Conservation (phyloP, 352 stramenopile genomes). For the Blastocystis sp. region DNA sequence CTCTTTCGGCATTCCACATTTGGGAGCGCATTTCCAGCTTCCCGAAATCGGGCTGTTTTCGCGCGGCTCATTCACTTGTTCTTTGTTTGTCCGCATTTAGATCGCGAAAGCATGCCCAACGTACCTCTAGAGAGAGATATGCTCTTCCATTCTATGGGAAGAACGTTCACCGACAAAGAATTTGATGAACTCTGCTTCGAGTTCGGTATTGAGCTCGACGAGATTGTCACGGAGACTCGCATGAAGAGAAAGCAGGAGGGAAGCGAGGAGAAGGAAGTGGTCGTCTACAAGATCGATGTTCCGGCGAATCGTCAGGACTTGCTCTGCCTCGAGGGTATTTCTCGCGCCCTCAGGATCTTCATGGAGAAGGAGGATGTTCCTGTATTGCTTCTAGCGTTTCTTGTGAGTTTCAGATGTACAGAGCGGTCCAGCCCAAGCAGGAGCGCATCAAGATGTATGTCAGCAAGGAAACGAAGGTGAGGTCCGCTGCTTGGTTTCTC, state of each 20-base stretch:
- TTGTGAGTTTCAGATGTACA: slow-evolving; percentile 18
- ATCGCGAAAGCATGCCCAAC: slow-evolving; percentile 88
- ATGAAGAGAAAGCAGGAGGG: slow-evolving; percentile 78
- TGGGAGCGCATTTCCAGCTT: neutral
- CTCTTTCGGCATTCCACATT: neutral
- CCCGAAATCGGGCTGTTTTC: neutral
- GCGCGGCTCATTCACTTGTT: neutral
- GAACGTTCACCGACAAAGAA: slow-evolving; percentile 95
- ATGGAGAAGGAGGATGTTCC: slow-evolving; percentile 91
- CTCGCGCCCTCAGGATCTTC: slow-evolving; percentile 93
- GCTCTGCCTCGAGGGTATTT: slow-evolving; percentile 97
- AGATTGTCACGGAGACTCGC: slow-evolving; percentile 84
- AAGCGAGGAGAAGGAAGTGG: slow-evolving; percentile 79
- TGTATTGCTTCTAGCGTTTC: slow-evolving; percentile 20
- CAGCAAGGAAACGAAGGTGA: slow-evolving; percentile 57
- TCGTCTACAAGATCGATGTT: slow-evolving; percentile 99
- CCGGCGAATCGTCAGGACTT: slow-evolving; percentile 99
- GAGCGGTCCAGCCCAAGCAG: slow-evolving; percentile 50
- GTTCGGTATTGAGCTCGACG: slow-evolving; percentile 98
- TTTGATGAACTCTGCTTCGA: slow-evolving; percentile 99
- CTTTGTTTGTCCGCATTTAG: neutral
- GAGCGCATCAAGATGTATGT: slow-evolving; percentile 68
- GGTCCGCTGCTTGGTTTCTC: neutral
- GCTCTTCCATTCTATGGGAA: slow-evolving; percentile 93
- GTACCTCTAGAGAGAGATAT: slow-evolving; percentile 93